Conservation (phyloP, 164 flowering plant genomes). For the Protea cynaroides region DNA sequence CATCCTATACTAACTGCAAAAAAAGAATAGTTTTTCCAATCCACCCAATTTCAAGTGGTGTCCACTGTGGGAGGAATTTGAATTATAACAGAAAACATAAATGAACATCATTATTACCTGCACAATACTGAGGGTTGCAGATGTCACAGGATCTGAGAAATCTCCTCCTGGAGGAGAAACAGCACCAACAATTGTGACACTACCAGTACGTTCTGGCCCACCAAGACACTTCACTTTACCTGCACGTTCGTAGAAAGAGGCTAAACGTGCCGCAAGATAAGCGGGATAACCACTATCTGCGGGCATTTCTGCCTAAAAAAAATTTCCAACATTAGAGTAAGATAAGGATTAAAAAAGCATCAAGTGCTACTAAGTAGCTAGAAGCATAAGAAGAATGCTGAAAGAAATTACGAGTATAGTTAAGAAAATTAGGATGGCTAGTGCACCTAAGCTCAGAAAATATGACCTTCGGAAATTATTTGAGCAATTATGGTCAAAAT, state of each 20-base stretch:
- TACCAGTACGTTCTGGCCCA: slow-evolving; percentile 93
- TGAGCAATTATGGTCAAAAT: too few relatives aligned
- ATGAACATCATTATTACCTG: slow-evolving; percentile 46
- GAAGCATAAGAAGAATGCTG: not conserved
- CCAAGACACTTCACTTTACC: slow-evolving; percentile 99
- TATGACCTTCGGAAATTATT: too few relatives aligned
- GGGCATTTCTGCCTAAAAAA: slow-evolving; percentile 79
- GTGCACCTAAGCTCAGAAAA: too few relatives aligned
- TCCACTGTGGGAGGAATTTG: not conserved
- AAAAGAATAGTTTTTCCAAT: not conserved
- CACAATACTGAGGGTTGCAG: slow-evolving; percentile 96
- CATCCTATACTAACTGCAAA: too few relatives aligned
- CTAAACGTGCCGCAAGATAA: slow-evolving; percentile 93
- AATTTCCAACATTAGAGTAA: not conserved
- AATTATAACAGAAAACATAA: not conserved
- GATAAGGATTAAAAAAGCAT: not conserved
- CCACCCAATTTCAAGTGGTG: not conserved
- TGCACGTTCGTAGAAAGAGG: slow-evolving; percentile 98
- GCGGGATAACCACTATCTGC: slow-evolving; percentile 99
- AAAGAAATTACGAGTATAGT: too few relatives aligned
- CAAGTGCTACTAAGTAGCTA: not conserved
- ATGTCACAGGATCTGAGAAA: slow-evolving; percentile 98
- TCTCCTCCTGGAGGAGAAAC: slow-evolving; percentile 99
- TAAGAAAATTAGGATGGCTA: too few relatives aligned
- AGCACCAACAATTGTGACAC: slow-evolving; percentile 99